A percentile compares a stretch with the other conserved stretches of the same genome.
These are phyloP conservation scores for Nigrospora sphaerica DNA, from an alignment of 2,329 filamentous ascomycete genomes.

Conservation along the genomic window DNA sequence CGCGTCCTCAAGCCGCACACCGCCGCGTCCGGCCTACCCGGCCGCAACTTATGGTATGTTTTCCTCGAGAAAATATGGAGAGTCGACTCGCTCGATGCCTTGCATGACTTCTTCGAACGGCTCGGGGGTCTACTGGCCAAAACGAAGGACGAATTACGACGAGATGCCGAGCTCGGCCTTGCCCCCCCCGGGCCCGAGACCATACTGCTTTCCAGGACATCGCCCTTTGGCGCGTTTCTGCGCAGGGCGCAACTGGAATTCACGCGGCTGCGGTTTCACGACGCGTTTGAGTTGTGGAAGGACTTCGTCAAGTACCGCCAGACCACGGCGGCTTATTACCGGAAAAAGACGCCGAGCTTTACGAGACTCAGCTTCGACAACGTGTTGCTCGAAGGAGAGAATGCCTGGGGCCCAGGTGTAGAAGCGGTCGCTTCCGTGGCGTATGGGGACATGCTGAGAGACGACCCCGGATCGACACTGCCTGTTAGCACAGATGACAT, in stretches of 20 bases:
- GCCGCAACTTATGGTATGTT: conserved; percentile 78
- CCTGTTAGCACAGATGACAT: conserved; percentile 71
- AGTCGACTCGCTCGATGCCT: conserved; percentile 71
- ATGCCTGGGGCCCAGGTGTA: conserved; percentile 42
- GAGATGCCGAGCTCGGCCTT: conserved; percentile 45
- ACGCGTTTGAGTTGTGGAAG: conserved; percentile 73
- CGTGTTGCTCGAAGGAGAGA: conserved; percentile 42
- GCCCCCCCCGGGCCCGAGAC: conserved; percentile 38
- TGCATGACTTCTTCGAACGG: conserved; percentile 69
- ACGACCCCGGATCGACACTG: conserved; percentile 29
- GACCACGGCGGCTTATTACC: conserved; percentile 60
- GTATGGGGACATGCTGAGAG: conserved; percentile 46
- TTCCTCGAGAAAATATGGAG: conserved; percentile 78
- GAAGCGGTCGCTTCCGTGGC: conserved; percentile 38
- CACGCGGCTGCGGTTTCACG: conserved; percentile 70
- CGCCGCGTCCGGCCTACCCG: conserved; percentile 54
- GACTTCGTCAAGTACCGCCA: conserved; percentile 75
- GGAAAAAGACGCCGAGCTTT: conserved; percentile 54
- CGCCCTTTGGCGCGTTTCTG: conserved; percentile 76
- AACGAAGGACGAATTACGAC: conserved; percentile 52
- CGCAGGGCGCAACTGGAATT: conserved; percentile 74
- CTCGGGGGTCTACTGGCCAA: conserved; percentile 53
- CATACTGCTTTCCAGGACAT: conserved; percentile 62
- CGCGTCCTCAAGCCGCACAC: conserved; percentile 45
- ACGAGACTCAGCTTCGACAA: conserved; percentile 50